Evolutionary conservation across 371 early-diverging fungal species (phyloP), one percentile per base, ranked within the genome.

Genomic region (Syncephalastrum sp.): DNA sequence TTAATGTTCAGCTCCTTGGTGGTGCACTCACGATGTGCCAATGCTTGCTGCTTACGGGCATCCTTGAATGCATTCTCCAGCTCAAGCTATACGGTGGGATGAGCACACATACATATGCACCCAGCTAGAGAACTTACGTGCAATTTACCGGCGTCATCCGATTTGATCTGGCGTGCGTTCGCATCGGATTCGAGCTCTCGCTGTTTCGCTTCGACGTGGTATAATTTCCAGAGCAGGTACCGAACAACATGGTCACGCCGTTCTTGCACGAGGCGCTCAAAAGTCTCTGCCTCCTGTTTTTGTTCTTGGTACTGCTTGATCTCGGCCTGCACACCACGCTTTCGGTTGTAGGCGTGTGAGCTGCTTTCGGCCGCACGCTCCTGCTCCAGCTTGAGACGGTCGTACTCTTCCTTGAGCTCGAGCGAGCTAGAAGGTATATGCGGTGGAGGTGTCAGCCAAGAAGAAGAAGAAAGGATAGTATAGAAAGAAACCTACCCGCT

Each of bases 251-350:
- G 64, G 33, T 84, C 77, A 21, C 77, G 73, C 64, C 81, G 61
- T 55, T 88, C 81, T 17, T 68, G 70, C 17, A 84, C 75, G 51
- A 91, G 70, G 23, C 77, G 69, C 60, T 93, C 90, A 72, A 86
- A 97, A 4, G 82, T 77, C 54, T 94, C 93, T 5, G 93, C 92
- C 57, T 98, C 95, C 16, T 85, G 87, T 67, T 94, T 90, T 71
- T 97, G 96, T 63, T 91, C 94, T 52, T 88, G 79, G 67, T 91
- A 90, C 56, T 92, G 90, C 72, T 95, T 97, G 60, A 95, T 88
- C 67, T 97, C 97, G 1, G 87, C 81, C 21, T 81, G 87, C 29
- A 97, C 87, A 2, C 89, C 91, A 50, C 93, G 87, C 60, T 92
- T 93, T 63, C 87, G 91, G 64, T 91, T 92, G 71, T 94, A 95